phyloP scores from a whole-genome alignment of 805 yeast genomes.

The Nakazawaea pomicola region DNA sequence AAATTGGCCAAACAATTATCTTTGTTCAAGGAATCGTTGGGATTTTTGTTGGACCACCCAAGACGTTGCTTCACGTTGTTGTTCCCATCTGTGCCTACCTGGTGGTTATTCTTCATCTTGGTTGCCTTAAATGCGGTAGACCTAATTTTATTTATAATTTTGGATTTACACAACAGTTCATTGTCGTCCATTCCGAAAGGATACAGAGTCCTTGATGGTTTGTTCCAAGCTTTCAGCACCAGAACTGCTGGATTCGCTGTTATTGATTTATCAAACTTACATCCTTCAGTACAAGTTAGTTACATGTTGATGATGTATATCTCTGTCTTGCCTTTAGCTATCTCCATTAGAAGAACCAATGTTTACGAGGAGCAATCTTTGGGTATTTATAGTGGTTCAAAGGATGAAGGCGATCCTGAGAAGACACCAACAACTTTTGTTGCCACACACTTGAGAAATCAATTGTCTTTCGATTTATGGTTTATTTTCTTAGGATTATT shows the following conservation, averaged over 20 bases:
- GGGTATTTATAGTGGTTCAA: constrained; percentile 67
- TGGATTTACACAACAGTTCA: constrained; percentile 57
- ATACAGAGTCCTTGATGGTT: constrained; percentile 70
- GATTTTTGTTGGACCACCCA: constrained; percentile 89
- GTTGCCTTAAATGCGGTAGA: constrained; percentile 72
- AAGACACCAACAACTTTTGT: constrained; percentile 57
- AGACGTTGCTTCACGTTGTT: constrained; percentile 92
- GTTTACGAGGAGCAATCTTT: constrained; percentile 96
- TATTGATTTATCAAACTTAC: constrained; percentile 62
- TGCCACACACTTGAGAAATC: constrained; percentile 85
- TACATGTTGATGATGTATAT: constrained; percentile 98
- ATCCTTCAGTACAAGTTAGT: constrained; percentile 90
- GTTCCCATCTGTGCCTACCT: constrained; percentile 89
- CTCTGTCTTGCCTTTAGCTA: constrained; percentile 93
- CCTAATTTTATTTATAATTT: constrained; percentile 69
- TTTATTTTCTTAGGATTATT: constrained; percentile 82
- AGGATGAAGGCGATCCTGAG: constrained; percentile 27
- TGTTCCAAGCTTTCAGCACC: constrained; percentile 87
- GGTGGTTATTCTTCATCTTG: constrained; percentile 85
- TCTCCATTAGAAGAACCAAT: constrained; percentile 92
- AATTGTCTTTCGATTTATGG: constrained; percentile 93
- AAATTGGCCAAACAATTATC: constrained; percentile 64
- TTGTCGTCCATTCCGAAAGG: constrained; percentile 58
- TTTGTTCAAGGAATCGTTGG: constrained; percentile 65
- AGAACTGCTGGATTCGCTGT: constrained; percentile 91